A percentile compares a stretch with the other conserved stretches of the same genome.
Conservation (phyloP, 371 early-diverging fungal genomes). For the Gilbertella persicaria region DNA sequence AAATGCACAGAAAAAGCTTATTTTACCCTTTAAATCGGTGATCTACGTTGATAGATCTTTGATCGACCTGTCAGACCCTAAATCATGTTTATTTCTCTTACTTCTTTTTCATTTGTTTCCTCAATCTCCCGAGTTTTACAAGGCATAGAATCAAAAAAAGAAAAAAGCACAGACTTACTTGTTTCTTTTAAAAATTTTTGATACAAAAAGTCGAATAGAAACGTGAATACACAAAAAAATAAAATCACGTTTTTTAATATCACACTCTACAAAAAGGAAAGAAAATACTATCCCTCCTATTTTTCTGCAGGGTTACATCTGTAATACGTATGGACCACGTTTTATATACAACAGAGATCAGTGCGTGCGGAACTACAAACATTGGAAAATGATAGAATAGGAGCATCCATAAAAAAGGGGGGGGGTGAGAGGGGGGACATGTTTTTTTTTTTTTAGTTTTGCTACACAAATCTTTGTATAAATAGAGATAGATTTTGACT, state of each 20-base stretch:
- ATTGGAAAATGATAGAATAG: constrained; percentile 3
- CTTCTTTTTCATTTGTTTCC: no score
- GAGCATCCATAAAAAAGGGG: constrained; percentile 5
- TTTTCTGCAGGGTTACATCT: constrained; percentile 11
- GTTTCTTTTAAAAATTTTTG: no score
- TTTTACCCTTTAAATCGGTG: no score
- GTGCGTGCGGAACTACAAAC: constrained; percentile 5
- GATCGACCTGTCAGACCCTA: no score
- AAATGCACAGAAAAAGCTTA: no score
- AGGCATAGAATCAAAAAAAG: no score
- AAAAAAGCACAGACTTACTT: not conserved
- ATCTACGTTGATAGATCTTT: no score
- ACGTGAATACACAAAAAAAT: not conserved
- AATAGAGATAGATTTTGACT: constrained; percentile 7
- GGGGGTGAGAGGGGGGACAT: not conserved
- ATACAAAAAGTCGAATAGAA: not conserved
- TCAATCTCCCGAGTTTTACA: no score
- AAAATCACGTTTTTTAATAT: constrained; percentile 8
- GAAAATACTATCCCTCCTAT: not conserved
- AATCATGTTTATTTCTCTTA: no score
- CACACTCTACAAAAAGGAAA: constrained; percentile 4
- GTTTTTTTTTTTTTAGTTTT: constrained; percentile 1
- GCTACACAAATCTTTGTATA: constrained; percentile 10
- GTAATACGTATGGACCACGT: constrained; percentile 9
- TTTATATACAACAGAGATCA: constrained; percentile 10